Evolutionary conservation across 306 rosid genomes (phyloP).

Genomic region (Rosa lucieae): DNA sequence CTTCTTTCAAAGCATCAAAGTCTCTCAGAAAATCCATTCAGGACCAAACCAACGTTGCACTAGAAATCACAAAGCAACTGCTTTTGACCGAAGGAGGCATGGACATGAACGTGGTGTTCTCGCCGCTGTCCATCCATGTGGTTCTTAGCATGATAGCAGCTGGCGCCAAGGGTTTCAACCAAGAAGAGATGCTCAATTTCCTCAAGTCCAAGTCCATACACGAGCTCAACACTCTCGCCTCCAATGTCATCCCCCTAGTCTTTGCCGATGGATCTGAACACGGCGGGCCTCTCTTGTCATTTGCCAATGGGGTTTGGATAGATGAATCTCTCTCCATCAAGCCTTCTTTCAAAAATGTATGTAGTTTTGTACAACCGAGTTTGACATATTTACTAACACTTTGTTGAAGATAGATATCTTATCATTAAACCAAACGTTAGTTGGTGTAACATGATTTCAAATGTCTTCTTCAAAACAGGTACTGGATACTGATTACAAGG

Average conservation of each 20-base stretch:
- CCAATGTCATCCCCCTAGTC: neutral
- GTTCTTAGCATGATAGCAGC: neutral
- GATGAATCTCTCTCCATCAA: neutral
- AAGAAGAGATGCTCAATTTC: neutral
- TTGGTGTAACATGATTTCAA: neutral
- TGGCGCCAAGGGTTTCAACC: neutral
- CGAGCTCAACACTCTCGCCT: neutral
- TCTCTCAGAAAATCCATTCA: neutral
- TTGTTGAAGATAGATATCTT: neutral
- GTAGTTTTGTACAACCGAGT: neutral
- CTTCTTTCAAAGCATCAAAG: neutral
- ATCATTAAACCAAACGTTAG: neutral
- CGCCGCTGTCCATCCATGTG: neutral
- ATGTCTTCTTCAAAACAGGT: neutral
- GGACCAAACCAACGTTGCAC: neutral
- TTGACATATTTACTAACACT: neutral
- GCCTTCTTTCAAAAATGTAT: neutral
- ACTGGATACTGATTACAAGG: neutral
- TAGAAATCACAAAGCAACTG: neutral
- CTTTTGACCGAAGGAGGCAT: neutral
- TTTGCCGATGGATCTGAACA: neutral
- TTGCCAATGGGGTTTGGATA: neutral
- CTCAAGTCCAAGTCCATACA: neutral
- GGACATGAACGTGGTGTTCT: conserved; percentile 4
- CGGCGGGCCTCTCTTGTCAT: neutral